Percentiles rank a stretch among this genome's conserved stretches.
Conservation (phyloP, 2,329 filamentous ascomycete genomes). For the Epichloe sibirici region DNA sequence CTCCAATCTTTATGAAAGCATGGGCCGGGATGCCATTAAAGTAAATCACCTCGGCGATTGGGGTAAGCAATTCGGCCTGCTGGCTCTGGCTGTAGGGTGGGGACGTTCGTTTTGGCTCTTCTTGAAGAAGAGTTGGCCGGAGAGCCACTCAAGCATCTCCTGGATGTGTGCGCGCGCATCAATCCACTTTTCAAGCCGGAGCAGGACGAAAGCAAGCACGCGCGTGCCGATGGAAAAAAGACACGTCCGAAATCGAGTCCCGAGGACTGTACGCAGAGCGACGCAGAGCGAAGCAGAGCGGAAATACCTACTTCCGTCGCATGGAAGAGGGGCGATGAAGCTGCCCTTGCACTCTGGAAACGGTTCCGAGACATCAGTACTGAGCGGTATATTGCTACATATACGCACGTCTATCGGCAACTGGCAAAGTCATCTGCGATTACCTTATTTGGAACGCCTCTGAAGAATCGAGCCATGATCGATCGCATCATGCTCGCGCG, state of each 20-base stretch:
- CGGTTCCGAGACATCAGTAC: slow-evolving; percentile 42
- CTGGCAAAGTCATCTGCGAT: no score
- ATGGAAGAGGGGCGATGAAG: slow-evolving; percentile 44
- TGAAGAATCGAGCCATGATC: no score
- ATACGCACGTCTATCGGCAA: no score
- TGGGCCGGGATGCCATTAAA: slow-evolving; percentile 55
- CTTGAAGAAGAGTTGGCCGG: slow-evolving; percentile 47
- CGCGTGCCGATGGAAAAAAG: slow-evolving; percentile 28
- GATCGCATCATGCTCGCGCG: no score
- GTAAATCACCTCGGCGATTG: slow-evolving; percentile 67
- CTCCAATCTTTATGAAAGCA: slow-evolving; percentile 49
- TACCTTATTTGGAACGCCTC: no score
- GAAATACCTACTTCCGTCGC: slow-evolving; percentile 44
- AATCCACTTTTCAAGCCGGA: slow-evolving; percentile 50
- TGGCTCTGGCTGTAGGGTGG: slow-evolving; percentile 55
- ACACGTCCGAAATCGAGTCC: slow-evolving; percentile 23
- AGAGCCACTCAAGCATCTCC: slow-evolving; percentile 56
- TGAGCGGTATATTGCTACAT: slow-evolving; percentile 10
- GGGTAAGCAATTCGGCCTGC: slow-evolving; percentile 55
- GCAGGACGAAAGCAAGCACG: slow-evolving; percentile 40
- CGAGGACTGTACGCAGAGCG: slow-evolving; percentile 32
- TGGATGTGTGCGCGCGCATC: slow-evolving; percentile 56
- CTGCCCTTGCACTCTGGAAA: slow-evolving; percentile 40
- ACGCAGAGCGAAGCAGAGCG: no score
- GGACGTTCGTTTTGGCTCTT: slow-evolving; percentile 50